Conservation (phyloP, 1,284 basidiomycete genomes). For the Puccinia novopanici region DNA sequence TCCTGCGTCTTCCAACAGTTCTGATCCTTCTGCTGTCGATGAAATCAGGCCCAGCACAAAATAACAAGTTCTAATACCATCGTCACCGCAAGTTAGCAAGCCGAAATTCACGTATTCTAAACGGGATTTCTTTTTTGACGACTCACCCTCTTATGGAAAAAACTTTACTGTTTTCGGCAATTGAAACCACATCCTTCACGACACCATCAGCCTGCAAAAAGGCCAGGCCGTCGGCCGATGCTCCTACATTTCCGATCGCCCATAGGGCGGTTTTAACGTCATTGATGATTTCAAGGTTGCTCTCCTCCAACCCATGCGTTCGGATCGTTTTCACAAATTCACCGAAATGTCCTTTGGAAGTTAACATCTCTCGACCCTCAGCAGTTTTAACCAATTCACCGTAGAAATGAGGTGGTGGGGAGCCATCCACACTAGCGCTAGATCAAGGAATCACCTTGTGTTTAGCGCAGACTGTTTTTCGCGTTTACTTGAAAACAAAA, state of each 20-base stretch:
- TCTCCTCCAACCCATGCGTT: constrained; percentile 78
- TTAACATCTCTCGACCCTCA: constrained; percentile 84
- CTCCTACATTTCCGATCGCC: constrained; percentile 93
- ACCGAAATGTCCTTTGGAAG: constrained; percentile 84
- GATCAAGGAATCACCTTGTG: not conserved
- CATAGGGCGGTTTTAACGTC: constrained; percentile 93
- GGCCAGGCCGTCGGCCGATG: constrained; percentile 82
- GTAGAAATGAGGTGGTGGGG: constrained; percentile 92
- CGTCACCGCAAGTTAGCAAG: constrained; percentile 43
- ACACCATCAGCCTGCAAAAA: constrained; percentile 94
- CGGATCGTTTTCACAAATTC: constrained; percentile 90
- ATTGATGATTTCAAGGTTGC: constrained; percentile 77
- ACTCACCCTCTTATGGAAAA: constrained; percentile 90
- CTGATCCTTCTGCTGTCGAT: constrained; percentile 71
- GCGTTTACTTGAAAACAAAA: not conserved
- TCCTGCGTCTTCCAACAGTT: constrained; percentile 82
- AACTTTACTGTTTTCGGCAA: constrained; percentile 83
- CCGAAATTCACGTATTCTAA: not conserved
- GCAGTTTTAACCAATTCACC: constrained; percentile 96
- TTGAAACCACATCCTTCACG: constrained; percentile 82
- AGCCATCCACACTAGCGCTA: constrained; percentile 69
- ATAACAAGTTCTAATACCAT: constrained; percentile 77
- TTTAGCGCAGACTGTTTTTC: constrained; percentile 8
- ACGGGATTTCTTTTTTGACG: not conserved
- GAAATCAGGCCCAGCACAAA: constrained; percentile 86